Base-by-base conservation (phyloP, 2,329 filamentous ascomycete genomes). In the Hymenoscyphus albidus region DNA sequence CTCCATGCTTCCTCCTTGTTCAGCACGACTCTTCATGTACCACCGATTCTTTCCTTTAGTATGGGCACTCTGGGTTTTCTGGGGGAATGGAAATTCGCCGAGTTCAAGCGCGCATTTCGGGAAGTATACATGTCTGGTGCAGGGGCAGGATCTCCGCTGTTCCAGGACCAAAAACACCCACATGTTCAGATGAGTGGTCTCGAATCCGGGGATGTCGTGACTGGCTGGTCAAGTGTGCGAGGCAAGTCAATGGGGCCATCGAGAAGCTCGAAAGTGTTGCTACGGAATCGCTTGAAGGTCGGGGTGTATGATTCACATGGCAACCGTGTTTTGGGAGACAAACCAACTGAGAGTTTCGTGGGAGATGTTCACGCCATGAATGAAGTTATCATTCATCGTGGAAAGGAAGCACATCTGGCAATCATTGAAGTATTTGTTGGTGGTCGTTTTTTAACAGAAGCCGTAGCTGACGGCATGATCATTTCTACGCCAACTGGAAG, bases 31-130 rank as follows among this genome's bases (percentile, higher is more conserved):
- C 82, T 85, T 1, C 87, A 87, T 55, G 94, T 99, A 0, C 95
- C 95, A 0, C 95, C 95, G 0, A 90, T 99, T 40, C 81, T 99
- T 7, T 93, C 92, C 1, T 99, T 99, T 75, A 96, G 93, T 75
- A 97, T 99, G 92, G 95, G 95, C 5, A 96, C 94, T 0, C 80
- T 99, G 0, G 95, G 95, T 0, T 99, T 99, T 70, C 80, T 99
- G 7, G 93, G 94, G 16, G 94, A 98, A 77, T 99, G 94, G 93
- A 96, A 95, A 72, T 98, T 98, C 75, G 82, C 83, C 6, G 93
- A 98, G 72, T 92, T 96, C 79, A 97, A 97, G 78, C 85, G 91
- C 59, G 95, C 95, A 0, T 97, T 96, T 80, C 83, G 92, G 59
- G 92, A 97, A 75, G 92, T 95, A 62, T 97, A 96, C 79, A 96